These are phyloP conservation scores for Colletotrichum godetiae DNA, from an alignment of 2,329 filamentous ascomycete species.

Conservation along the genomic window DNA sequence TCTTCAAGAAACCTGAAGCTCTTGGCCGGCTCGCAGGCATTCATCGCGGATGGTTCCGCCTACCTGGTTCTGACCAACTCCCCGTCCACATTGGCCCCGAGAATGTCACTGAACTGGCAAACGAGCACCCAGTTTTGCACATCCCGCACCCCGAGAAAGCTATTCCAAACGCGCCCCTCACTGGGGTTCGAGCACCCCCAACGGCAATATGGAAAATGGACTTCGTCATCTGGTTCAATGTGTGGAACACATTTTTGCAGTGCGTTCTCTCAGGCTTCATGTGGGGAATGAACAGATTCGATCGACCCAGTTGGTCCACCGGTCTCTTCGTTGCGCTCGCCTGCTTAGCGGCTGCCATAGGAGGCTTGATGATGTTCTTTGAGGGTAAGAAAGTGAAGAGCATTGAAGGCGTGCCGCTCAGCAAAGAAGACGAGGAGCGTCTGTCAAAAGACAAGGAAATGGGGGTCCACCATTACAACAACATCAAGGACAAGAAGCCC, in stretches of 20 bases:
- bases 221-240: conserved; percentile 81
- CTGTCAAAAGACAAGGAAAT: conserved; percentile 63
- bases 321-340: conserved; percentile 82
- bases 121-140: conserved; percentile 51
- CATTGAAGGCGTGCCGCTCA: conserved; percentile 77
- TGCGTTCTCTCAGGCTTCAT: conserved; percentile 80
- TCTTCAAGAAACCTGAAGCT: conserved; percentile 62
- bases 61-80: conserved; percentile 73
- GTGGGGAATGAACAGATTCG: conserved; percentile 81
- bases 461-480: conserved; percentile 70
- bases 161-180: conserved; percentile 76
- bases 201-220: conserved; percentile 82
- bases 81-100: conserved; percentile 63
- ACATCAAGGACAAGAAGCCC: conserved; percentile 63
- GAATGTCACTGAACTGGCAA: conserved; percentile 56
- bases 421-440: conserved; percentile 62
- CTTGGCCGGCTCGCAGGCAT: conserved; percentile 79
- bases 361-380: conserved; percentile 75
- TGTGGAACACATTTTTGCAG: conserved; percentile 84
- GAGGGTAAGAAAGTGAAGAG: conserved; percentile 79
- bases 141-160: conserved; percentile 74
- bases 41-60: conserved; percentile 80
- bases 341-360: conserved; percentile 75
- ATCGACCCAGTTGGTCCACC: conserved; percentile 83
- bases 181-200: conserved; percentile 74